Evolutionary conservation across 345 rosid genomes (phyloP), one percentile per base, ranked within the genome.

Genomic region (Noccaea caerulescens): DNA sequence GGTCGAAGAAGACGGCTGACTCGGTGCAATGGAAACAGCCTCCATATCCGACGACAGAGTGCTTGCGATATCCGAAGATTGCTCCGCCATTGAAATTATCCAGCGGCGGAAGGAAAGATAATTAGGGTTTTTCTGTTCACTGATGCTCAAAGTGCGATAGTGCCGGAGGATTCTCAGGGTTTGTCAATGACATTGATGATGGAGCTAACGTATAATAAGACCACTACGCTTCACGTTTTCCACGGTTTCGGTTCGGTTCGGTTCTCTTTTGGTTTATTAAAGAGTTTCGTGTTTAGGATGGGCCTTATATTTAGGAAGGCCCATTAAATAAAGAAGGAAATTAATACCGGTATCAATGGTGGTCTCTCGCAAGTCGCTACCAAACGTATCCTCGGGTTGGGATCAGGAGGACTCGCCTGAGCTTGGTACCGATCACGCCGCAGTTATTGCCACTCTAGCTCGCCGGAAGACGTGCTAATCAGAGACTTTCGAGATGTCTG

Each of bases 401-500:
- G 66, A 65, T 72, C 73, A 56, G 13, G 30, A 18, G 13, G 54
- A 42, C 60, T 60, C 67, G 44, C 11, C 61, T 63, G 38, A 73
- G 72, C 47, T 73, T 49, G 47, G 42, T 61, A 8, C 16, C 64
- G 64, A 64, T 69, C 79, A 57, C 70, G 56, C 75, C 58, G 52
- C 65, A 38, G 41, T 55, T 53, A n/a, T 8, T 2, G 25, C 16
- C 43, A 39, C 41, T 7, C 30, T 46, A 5, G 1, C 30, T 69
- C 62, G 59, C 54, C 79, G 5, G 14, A 54, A 56, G 32, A 42
- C 45, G 2, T n/a, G 41, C 14, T 34, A 1, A 12, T 43, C 32
- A 62, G 38, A 71, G 25, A 2, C 36, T 30, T 30, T 67, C 46
- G 57, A 64, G 68, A 72, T 76, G 75, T 71, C 80, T 71, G 80